A percentile compares a stretch with the other conserved stretches of the same genome.
Conservation (phyloP, 2,329 filamentous ascomycete species). For the Fusarium sp. region DNA sequence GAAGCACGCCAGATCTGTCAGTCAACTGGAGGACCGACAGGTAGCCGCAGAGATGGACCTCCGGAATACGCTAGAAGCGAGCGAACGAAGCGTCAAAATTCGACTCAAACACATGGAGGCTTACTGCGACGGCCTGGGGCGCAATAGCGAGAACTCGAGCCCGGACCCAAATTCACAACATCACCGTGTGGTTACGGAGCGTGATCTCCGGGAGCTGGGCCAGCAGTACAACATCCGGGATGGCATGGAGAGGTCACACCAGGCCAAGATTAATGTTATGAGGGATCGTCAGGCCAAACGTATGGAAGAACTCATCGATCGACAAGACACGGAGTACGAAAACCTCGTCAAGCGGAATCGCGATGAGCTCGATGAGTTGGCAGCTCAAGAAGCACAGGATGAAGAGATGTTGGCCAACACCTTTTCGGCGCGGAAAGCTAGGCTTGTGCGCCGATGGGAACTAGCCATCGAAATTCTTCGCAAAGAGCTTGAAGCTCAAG, state of each 20-base stretch:
- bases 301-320: slow-evolving; percentile 65
- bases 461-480: slow-evolving; percentile 63
- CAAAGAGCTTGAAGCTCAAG: slow-evolving; percentile 59
- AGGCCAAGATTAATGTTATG: slow-evolving; percentile 70
- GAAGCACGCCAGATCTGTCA: slow-evolving; percentile 61
- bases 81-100: slow-evolving; percentile 64
- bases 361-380: slow-evolving; percentile 59
- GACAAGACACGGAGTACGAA: slow-evolving; percentile 62
- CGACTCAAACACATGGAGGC: slow-evolving; percentile 73
- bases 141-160: slow-evolving; percentile 44
- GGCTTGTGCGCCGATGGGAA: slow-evolving; percentile 60
- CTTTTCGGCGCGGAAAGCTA: slow-evolving; percentile 57
- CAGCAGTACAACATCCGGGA: slow-evolving; percentile 70
- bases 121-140: slow-evolving; percentile 66
- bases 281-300: slow-evolving; percentile 70
- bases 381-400: slow-evolving; percentile 58
- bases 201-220: slow-evolving; percentile 65
- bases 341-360: slow-evolving; percentile 56
- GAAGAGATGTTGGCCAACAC: slow-evolving; percentile 57
- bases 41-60: slow-evolving; percentile 70
- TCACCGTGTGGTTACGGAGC: slow-evolving; percentile 64
- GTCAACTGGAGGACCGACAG: slow-evolving; percentile 68
- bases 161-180: slow-evolving; percentile 49
- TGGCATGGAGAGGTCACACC: slow-evolving; percentile 66
- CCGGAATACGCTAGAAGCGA: slow-evolving; percentile 62